These are phyloP conservation scores for Sphagnum fallax DNA, from an alignment of 228 moss, liverwort and hornwort genomes.

Conservation along the genomic window DNA sequence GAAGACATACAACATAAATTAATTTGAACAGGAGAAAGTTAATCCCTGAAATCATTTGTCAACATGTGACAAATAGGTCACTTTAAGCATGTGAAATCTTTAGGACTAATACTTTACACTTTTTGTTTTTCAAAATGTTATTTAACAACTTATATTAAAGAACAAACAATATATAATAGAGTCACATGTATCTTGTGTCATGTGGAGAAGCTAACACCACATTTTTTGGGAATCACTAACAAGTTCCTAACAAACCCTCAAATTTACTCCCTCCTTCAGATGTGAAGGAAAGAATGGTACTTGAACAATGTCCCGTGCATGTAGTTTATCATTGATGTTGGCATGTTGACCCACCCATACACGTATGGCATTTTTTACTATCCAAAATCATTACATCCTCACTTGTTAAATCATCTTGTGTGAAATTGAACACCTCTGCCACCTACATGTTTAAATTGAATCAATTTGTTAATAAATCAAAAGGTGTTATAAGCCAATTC, in stretches of 20 bases:
- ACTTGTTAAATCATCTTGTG: slow-evolving; percentile 50
- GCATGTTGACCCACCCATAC: slow-evolving; percentile 53
- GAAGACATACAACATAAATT: background rate
- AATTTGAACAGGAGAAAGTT: background rate
- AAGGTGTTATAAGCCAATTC: too few relatives aligned
- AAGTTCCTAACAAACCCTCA: too few relatives aligned
- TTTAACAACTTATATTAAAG: too few relatives aligned
- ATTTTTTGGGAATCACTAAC: too few relatives aligned
- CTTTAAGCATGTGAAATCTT: background rate
- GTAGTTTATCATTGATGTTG: slow-evolving; percentile 27
- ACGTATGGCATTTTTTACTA: slow-evolving; percentile 21
- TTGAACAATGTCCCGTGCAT: slow-evolving; percentile 30
- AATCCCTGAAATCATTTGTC: background rate
- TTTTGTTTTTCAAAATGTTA: background rate
- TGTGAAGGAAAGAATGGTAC: slow-evolving; percentile 9
- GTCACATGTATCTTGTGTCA: too few relatives aligned
- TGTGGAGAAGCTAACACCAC: too few relatives aligned
- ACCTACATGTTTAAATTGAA: slow-evolving; percentile 13
- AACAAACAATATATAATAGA: too few relatives aligned
- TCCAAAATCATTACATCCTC: slow-evolving; percentile 58
- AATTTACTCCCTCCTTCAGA: background rate
- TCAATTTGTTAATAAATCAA: too few relatives aligned
- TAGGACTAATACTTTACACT: background rate
- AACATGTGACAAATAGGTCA: background rate
- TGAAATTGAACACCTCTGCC: slow-evolving; percentile 47